A percentile compares a stretch with the other conserved stretches of the same genome.
phyloP scores from a whole-genome alignment of 2,329 filamentous ascomycete genomes.

The Myriosclerotinia scirpicola region DNA sequence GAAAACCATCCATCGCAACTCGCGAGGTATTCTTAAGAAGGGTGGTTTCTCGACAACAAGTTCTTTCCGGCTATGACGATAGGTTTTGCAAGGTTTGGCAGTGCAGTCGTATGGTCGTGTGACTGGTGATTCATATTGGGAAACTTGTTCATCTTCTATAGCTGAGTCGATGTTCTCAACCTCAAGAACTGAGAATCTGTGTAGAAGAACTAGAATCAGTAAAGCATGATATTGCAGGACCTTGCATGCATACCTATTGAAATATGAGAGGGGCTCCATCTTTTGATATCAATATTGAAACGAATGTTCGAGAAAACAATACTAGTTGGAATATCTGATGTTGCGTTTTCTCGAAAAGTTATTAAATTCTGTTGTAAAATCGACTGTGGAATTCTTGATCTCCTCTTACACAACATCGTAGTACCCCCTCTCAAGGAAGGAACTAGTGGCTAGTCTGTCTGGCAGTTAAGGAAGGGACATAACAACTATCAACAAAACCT shows the following conservation, averaged over 20 bases:
- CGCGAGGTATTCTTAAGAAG: not conserved
- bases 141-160: not conserved
- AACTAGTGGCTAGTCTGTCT: no score
- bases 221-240: no score
- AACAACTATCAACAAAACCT: no score
- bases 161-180: not conserved
- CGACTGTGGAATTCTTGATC: no score
- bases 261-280: not conserved
- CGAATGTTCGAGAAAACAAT: not conserved
- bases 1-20: conserved; percentile 4
- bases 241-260: not conserved
- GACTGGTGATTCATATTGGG: not conserved
- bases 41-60: not conserved
- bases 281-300: not conserved
- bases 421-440: no score
- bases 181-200: not conserved
- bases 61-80: not conserved
- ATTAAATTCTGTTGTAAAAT: not conserved
- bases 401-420: no score
- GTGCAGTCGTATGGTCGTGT: not conserved
- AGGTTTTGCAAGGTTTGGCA: rapidly evolving
- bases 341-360: not conserved
- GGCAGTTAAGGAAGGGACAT: no score
- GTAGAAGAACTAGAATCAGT: not conserved
- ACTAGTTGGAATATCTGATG: no score